Evolutionary conservation across 805 yeast genomes (phyloP).

Genomic region (Suhomyces emberorum): DNA sequence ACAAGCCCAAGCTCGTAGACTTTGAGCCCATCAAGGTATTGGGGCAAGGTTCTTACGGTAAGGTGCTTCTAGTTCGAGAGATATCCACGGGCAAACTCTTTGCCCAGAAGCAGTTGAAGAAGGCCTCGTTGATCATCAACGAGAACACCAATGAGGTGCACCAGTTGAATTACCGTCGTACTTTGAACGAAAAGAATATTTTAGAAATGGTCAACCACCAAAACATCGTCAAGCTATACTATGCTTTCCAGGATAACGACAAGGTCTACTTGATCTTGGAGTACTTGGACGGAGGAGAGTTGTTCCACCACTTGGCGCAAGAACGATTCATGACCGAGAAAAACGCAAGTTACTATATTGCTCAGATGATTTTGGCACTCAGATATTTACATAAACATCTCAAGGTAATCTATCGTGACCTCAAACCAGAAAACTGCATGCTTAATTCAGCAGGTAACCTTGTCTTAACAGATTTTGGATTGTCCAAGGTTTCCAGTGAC

Average conservation of each 20-base stretch:
- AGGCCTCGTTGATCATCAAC: constrained; percentile 34
- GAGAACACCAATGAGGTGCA: constrained; percentile 30
- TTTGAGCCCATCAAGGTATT: constrained; percentile 42
- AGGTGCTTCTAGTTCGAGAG: constrained; percentile 40
- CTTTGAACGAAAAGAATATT: constrained; percentile 40
- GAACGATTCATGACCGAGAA: constrained; percentile 26
- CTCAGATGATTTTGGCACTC: constrained; percentile 40
- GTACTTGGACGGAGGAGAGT: constrained; percentile 45
- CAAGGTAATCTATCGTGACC: constrained; percentile 41
- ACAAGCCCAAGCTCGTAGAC: constrained; percentile 32
- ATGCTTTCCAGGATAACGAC: constrained; percentile 44
- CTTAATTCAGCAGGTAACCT: constrained; percentile 38
- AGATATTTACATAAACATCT: constrained; percentile 36
- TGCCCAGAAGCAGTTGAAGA: constrained; percentile 44
- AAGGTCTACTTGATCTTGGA: constrained; percentile 43
- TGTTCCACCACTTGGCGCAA: constrained; percentile 39
- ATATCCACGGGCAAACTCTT: constrained; percentile 34
- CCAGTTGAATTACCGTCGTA: constrained; percentile 33
- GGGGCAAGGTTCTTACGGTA: constrained; percentile 45
- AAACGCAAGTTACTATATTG: constrained; percentile 40
- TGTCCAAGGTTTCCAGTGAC: constrained; percentile 34
- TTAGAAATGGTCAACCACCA: constrained; percentile 42
- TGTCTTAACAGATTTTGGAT: constrained; percentile 44
- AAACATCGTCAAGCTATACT: constrained; percentile 42
- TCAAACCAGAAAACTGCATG: constrained; percentile 47